A percentile compares a stretch with the other conserved stretches of the same genome.
phyloP scores from a whole-genome alignment of 163 green algal genomes.

The Scenedesmus sp. region DNA sequence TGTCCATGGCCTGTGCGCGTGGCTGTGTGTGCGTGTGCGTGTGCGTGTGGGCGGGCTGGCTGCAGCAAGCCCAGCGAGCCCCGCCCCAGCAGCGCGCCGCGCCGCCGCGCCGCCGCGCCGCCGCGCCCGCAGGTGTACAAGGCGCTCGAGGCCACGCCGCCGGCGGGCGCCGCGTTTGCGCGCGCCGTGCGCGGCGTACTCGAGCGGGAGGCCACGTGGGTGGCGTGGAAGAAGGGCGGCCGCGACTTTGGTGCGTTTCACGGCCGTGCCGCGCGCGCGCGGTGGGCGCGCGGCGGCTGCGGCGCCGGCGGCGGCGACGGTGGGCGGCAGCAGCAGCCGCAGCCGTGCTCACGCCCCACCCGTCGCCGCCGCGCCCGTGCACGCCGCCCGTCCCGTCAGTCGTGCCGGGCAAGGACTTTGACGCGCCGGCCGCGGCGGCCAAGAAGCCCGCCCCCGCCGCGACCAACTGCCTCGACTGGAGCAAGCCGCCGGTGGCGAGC shows the following conservation, averaged over 20 bases:
- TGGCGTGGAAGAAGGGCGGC: conserved; percentile 43
- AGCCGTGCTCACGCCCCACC: too few relatives aligned
- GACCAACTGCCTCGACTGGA: conserved; percentile 27
- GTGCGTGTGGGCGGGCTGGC: too few relatives aligned
- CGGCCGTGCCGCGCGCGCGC: too few relatives aligned
- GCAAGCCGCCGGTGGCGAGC: not conserved
- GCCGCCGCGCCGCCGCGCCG: too few relatives aligned
- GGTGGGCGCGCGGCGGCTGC: too few relatives aligned
- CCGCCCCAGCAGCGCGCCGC: too few relatives aligned
- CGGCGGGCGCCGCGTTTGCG: conserved; percentile 12
- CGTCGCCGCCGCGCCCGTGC: not conserved
- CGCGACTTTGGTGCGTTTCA: conserved; percentile 26
- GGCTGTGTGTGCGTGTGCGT: too few relatives aligned
- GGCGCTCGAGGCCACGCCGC: conserved; percentile 28
- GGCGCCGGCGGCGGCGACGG: too few relatives aligned
- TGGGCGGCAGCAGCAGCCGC: too few relatives aligned
- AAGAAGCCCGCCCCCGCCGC: not conserved
- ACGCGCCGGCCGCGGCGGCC: not conserved
- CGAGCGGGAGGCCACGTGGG: conserved; percentile 36
- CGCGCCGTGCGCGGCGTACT: conserved; percentile 18
- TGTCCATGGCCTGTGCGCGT: too few relatives aligned
- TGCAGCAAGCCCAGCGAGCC: too few relatives aligned
- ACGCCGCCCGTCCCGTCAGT: not conserved
- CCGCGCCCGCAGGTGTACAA: conserved; percentile 8
- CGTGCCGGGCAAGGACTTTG: conserved; percentile 5